Conservation (phyloP, 2,329 filamentous ascomycete genomes). For the Coniochaeta sp. region DNA sequence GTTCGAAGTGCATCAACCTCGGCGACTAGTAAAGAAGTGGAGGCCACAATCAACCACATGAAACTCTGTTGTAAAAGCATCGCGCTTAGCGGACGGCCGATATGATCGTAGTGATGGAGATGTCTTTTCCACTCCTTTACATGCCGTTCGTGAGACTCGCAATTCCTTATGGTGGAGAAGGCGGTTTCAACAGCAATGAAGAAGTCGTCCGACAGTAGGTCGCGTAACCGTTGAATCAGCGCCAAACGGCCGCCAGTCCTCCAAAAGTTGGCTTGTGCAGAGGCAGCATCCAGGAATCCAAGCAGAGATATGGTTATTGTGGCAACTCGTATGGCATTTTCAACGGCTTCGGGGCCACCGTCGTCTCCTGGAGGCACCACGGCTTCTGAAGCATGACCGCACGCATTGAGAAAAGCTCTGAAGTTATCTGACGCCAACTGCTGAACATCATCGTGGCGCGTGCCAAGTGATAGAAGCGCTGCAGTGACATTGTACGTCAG, state of each 20-base stretch:
- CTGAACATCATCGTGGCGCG: slow-evolving; percentile 62
- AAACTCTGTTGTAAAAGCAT: slow-evolving; percentile 88
- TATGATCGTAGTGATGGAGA: slow-evolving; percentile 71
- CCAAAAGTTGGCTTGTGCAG: slow-evolving; percentile 77
- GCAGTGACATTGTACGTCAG: slow-evolving; percentile 71
- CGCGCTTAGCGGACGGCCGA: slow-evolving; percentile 75
- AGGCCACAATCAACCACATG: slow-evolving; percentile 74
- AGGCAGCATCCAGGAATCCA: slow-evolving; percentile 80
- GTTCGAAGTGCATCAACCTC: slow-evolving; percentile 52
- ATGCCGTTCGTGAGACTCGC: slow-evolving; percentile 54
- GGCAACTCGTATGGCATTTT: slow-evolving; percentile 61
- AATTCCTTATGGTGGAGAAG: slow-evolving; percentile 82
- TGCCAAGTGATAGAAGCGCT: slow-evolving; percentile 74
- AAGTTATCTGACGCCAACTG: slow-evolving; percentile 59
- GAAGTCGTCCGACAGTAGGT: slow-evolving; percentile 75
- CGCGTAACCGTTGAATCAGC: slow-evolving; percentile 63
- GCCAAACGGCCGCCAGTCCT: slow-evolving; percentile 62
- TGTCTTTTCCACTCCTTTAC: slow-evolving; percentile 84
- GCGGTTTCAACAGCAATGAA: slow-evolving; percentile 82
- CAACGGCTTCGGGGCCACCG: slow-evolving; percentile 50
- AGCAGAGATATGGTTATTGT: slow-evolving; percentile 79
- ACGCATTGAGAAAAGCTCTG: slow-evolving; percentile 64
- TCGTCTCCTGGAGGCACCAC: slow-evolving; percentile 47
- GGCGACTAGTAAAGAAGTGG: slow-evolving; percentile 64
- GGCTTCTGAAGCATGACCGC: slow-evolving; percentile 52